These are phyloP conservation scores for Hansenula lynferdii DNA, from an alignment of 1,139 yeast genomes.

Conservation along the genomic window DNA sequence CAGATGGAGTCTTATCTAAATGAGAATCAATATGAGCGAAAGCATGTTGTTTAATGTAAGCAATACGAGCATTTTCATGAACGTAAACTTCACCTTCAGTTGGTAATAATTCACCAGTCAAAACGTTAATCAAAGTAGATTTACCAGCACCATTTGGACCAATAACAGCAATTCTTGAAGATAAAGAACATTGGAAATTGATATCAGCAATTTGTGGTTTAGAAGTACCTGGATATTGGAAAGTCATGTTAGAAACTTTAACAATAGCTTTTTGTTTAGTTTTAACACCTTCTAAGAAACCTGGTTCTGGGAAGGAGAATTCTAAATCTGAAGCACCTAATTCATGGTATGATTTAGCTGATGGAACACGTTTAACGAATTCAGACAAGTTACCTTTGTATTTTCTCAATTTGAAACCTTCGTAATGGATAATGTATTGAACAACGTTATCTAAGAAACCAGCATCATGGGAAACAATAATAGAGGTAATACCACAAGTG, in stretches of 20 bases:
- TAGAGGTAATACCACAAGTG: slow-evolving; percentile 97
- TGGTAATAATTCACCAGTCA: slow-evolving; percentile 99
- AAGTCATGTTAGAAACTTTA: slow-evolving; percentile 92
- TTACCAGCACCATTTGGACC: slow-evolving; percentile 99
- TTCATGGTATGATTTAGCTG: slow-evolving; percentile 98
- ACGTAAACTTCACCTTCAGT: slow-evolving; percentile 98
- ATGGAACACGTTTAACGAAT: slow-evolving; percentile 97
- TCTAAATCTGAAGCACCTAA: slow-evolving; percentile 96
- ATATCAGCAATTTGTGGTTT: slow-evolving; percentile 91
- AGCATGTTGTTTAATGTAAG: slow-evolving; percentile 99
- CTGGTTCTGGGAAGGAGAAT: slow-evolving; percentile 99
- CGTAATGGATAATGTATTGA: slow-evolving; percentile 99
- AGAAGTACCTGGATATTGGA: slow-evolving; percentile 98
- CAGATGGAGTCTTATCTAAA: slow-evolving; percentile 99
- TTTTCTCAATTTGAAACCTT: slow-evolving; percentile 99
- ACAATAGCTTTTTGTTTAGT: slow-evolving; percentile 99
- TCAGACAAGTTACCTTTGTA: slow-evolving; percentile 99
- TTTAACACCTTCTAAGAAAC: slow-evolving; percentile 99
- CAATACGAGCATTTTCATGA: slow-evolving; percentile 99
- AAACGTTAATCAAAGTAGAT: slow-evolving; percentile 95
- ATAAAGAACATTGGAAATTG: slow-evolving; percentile 97
- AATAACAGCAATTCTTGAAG: slow-evolving; percentile 99
- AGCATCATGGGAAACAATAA: slow-evolving; percentile 98
- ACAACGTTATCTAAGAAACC: slow-evolving; percentile 98
- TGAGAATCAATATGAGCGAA: slow-evolving; percentile 98